Base-by-base conservation (phyloP, 306 rosid genomes). In the Corylus heterophylla region DNA sequence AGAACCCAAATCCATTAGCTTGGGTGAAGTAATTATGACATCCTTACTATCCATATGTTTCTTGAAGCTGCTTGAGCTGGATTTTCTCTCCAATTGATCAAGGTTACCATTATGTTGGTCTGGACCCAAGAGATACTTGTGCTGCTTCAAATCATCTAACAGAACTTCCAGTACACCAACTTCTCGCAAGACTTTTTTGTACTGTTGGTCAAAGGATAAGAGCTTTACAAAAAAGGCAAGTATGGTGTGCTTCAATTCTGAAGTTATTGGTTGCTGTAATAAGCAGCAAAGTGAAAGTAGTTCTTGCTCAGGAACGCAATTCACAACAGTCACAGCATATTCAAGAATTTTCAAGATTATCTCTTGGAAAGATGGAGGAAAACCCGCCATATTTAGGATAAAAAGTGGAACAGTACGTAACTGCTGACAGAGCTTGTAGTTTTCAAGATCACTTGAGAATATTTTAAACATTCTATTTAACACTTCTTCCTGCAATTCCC, bases 301-400 rank as follows among this genome's bases (percentile, higher is more conserved):
- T 77, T 96, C 99, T 85, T 96, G 99, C 84, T 96, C 99, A 8
- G 99, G 99, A 84, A 96, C 94, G 70, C 98, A 93, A 85, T 96
- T 96, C 78, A 93, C 98, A 62, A 96, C 99, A 75, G 98, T 96
- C 86, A 96, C 99, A 64, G 94, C 99, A 90, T 96, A 96, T 87
- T 96, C 99, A 45, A 96, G 99, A 87, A 96, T 96, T 88, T 96
- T 96, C 89, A 96, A 81, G 81, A 96, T 92, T 74, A 89, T 92
- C 79, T 93, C 99, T 84, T 92, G 98, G 82, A 93, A 85, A 72
- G 96, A 78, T 71, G 94, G 78, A 76, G 98, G 96, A 78, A 96
- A 91, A 75, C 90, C 93, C 49, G 88, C 97, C 99, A 96, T 96
- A 79, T 96, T 96, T 80, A 96, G 87, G 84, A 96, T 96, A 73